Evolutionary conservation across 345 rosid species (phyloP).

Genomic region (Murraya koenigii): DNA sequence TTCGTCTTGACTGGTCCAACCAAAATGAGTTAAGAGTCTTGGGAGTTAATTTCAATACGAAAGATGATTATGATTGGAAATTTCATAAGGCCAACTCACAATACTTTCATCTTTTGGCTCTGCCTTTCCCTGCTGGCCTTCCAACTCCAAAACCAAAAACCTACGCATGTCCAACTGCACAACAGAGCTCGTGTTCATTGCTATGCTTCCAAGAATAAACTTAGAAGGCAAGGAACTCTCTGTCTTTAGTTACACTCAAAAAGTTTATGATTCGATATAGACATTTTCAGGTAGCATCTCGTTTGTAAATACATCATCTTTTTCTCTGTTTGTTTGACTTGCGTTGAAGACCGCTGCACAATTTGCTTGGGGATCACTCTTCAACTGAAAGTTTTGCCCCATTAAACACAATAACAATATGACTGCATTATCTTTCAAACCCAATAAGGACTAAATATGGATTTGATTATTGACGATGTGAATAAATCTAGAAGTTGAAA

Average conservation of each 20-base stretch:
- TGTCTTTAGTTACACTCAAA: conserved; percentile 8
- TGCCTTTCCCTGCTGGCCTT: not conserved
- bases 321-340: not conserved
- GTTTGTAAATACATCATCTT: not conserved
- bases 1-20: conserved; percentile 13
- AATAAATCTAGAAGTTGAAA: not conserved
- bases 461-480: not conserved
- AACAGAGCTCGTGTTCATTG: not conserved
- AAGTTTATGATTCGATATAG: not conserved
- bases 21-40: not conserved
- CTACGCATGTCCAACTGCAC: not conserved
- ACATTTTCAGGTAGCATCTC: not conserved
- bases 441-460: not conserved
- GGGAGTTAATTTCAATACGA: conserved; percentile 6
- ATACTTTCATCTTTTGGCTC: not conserved
- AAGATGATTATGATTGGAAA: conserved; percentile 6
- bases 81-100: not conserved
- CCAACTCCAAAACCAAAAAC: not conserved
- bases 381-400: not conserved
- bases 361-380: conserved; percentile 11
- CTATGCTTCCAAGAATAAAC: conserved; percentile 12
- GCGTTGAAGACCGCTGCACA: not conserved
- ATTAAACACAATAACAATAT: not conserved
- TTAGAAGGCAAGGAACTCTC: conserved; percentile 30
- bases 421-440: not conserved